Evolutionary conservation across 2,329 filamentous ascomycete species (phyloP).

Genomic region (Penicillium sp.): DNA sequence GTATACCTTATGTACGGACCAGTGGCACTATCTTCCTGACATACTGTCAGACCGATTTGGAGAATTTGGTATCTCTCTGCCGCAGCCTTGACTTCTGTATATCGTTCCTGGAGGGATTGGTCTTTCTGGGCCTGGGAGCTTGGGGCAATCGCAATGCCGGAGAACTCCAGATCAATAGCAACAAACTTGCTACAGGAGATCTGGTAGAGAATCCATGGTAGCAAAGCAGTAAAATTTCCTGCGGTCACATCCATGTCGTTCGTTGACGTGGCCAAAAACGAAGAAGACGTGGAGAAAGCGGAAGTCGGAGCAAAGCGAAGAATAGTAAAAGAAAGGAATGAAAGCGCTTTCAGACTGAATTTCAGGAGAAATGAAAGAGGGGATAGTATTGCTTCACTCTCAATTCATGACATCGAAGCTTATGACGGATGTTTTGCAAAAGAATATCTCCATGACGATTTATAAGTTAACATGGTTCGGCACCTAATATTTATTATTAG

Average conservation of each 20-base stretch:
- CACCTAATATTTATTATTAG: no score
- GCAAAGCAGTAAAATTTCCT: slow-evolving; percentile 48
- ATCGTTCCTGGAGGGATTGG: slow-evolving; percentile 60
- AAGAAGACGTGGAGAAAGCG: not conserved
- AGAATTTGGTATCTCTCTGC: slow-evolving; percentile 65
- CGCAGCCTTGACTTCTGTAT: slow-evolving; percentile 59
- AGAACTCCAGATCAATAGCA: slow-evolving; percentile 66
- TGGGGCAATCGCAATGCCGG: slow-evolving; percentile 56
- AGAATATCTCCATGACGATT: no score
- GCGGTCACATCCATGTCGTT: slow-evolving; percentile 58
- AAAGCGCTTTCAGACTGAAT: no score
- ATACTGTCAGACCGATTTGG: slow-evolving; percentile 67
- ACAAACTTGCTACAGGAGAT: slow-evolving; percentile 63
- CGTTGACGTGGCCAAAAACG: not conserved
- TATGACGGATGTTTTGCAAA: no score
- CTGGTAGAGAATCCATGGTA: slow-evolving; percentile 58
- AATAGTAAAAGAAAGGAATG: not conserved
- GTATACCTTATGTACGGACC: slow-evolving; percentile 2
- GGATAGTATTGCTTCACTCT: not conserved
- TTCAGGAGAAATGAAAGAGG: not conserved
- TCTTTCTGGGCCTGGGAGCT: slow-evolving; percentile 39
- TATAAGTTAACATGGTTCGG: no score
- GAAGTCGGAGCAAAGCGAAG: not conserved
- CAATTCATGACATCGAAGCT: not conserved
- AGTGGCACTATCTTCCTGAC: slow-evolving; percentile 54